A percentile compares a stretch with the other conserved stretches of the same genome.
Evolutionary conservation across 2,329 filamentous ascomycete genomes (phyloP).

Genomic region (Cladophialophora psammophila): DNA sequence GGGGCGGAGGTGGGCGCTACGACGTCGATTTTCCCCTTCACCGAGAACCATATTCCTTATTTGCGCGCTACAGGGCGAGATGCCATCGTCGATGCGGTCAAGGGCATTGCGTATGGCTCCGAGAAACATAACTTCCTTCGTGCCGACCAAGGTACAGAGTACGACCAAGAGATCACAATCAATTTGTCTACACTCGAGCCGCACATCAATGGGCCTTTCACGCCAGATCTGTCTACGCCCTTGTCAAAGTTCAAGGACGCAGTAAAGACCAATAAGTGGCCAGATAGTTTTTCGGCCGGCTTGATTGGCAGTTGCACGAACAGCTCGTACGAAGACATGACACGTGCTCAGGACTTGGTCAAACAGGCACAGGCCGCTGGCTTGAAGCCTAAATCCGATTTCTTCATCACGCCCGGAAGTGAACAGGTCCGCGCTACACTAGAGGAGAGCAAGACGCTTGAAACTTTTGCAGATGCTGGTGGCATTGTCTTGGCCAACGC

Average conservation of each 20-base stretch:
- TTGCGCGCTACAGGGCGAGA: conserved; percentile 81
- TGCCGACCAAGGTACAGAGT: conserved; percentile 82
- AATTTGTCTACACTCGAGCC: conserved; percentile 90
- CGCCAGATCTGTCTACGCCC: conserved; percentile 91
- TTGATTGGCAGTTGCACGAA: conserved; percentile 99
- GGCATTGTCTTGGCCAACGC: conserved; percentile 93
- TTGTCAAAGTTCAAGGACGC: conserved; percentile 87
- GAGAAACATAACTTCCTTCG: conserved; percentile 70
- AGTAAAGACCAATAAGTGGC: conserved; percentile 86
- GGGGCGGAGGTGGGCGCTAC: conserved; percentile 88
- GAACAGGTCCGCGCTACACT: conserved; percentile 97
- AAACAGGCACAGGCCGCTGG: conserved; percentile 91
- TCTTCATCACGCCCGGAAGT: conserved; percentile 95
- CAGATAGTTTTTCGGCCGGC: conserved; percentile 86
- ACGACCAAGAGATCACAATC: conserved; percentile 90
- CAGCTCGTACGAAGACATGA: conserved; percentile 99
- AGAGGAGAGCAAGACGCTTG: conserved; percentile 84
- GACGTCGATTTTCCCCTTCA: conserved; percentile 94
- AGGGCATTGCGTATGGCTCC: conserved; percentile 65
- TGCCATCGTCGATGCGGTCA: conserved; percentile 72
- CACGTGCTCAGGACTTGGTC: conserved; percentile 87
- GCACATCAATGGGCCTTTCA: conserved; percentile 96
- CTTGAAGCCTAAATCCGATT: conserved; percentile 84
- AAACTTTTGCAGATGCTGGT: conserved; percentile 84
- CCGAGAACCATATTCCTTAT: conserved; percentile 81